Evolutionary conservation across 2,329 filamentous ascomycete genomes (phyloP).

Genomic region (Trichoderma citrinoviride): DNA sequence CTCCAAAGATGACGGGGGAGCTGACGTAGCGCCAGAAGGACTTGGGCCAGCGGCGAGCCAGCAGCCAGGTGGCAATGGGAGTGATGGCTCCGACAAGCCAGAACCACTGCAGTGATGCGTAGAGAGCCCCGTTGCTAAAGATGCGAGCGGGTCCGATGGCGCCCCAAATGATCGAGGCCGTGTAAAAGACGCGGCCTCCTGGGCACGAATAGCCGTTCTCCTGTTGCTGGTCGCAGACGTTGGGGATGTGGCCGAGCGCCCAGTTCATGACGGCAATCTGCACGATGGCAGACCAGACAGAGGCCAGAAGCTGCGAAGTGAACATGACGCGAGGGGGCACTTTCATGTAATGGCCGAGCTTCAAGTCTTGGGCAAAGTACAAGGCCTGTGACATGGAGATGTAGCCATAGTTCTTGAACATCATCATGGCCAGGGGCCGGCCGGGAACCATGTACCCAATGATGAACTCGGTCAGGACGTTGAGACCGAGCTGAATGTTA

Average conservation of each 20-base stretch:
- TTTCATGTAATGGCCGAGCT: conserved; percentile 68
- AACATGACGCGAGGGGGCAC: conserved; percentile 62
- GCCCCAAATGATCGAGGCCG: conserved; percentile 69
- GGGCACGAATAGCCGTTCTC: conserved; percentile 58
- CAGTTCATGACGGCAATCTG: conserved; percentile 66
- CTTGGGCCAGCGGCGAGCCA: conserved; percentile 60
- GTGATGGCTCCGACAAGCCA: conserved; percentile 64
- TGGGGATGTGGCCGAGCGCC: conserved; percentile 59
- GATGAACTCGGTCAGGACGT: conserved; percentile 71
- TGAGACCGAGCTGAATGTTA: conserved; percentile 63
- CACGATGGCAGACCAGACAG: conserved; percentile 59
- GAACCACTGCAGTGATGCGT: conserved; percentile 65
- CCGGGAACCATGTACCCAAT: conserved; percentile 72
- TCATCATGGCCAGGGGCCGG: conserved; percentile 69
- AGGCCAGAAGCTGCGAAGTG: conserved; percentile 57
- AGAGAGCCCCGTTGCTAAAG: conserved; percentile 62
- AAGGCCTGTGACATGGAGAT: conserved; percentile 65
- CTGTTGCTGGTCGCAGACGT: conserved; percentile 56
- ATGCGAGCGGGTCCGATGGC: conserved; percentile 69
- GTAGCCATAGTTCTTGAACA: conserved; percentile 74
- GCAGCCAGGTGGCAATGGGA: conserved; percentile 62
- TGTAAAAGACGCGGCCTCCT: conserved; percentile 59
- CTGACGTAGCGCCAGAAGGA: conserved; percentile 64
- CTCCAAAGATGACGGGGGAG: conserved; percentile 67
- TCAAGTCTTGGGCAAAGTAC: conserved; percentile 64